Conservation (phyloP, 257 asterid species). For the Anisodus acutangulus region DNA sequence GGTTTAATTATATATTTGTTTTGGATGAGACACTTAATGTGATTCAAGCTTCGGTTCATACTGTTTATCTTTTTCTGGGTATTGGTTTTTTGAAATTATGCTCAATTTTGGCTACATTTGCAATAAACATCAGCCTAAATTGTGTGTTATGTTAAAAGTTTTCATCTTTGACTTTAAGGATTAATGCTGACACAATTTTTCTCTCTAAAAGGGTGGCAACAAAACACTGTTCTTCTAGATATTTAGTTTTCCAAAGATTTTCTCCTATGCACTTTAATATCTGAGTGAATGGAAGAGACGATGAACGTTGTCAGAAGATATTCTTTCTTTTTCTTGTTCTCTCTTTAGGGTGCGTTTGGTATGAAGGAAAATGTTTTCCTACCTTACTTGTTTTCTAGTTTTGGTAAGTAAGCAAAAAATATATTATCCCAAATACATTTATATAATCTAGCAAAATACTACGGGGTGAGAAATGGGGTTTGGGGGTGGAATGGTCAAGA, state of each 20-base stretch:
- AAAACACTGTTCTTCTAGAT: not conserved
- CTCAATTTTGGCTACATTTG: not conserved
- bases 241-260: not conserved
- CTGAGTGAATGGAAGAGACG: too few relatives aligned
- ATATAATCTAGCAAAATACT: too few relatives aligned
- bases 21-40: too few relatives aligned
- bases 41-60: not conserved
- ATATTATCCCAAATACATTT: too few relatives aligned
- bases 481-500: too few relatives aligned
- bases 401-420: too few relatives aligned
- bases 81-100: not conserved
- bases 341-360: not conserved
- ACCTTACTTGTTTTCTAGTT: too few relatives aligned
- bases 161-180: not conserved
- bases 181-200: conserved; percentile 3
- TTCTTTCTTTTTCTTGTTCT: too few relatives aligned
- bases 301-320: too few relatives aligned
- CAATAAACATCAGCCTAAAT: not conserved
- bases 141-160: not conserved
- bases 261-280: not conserved
- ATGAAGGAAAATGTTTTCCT: too few relatives aligned
- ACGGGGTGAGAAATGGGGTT: too few relatives aligned
- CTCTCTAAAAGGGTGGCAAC: not conserved
- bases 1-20: not conserved
- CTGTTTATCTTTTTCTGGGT: not conserved